Conservation (phyloP, 805 yeast species). For the Lipomyces chichibuensis region DNA sequence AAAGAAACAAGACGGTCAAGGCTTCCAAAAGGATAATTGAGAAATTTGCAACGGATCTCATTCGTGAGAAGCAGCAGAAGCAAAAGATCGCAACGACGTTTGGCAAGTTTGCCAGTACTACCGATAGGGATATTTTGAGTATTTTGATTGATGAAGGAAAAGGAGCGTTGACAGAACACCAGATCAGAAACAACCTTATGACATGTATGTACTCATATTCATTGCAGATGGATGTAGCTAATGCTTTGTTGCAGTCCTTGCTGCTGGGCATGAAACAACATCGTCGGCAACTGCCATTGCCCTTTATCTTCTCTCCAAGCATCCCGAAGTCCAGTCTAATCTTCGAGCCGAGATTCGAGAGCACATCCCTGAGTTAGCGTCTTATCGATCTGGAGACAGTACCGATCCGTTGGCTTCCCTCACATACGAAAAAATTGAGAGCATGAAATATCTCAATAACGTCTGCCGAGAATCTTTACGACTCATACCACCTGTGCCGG, state of each 20-base stretch:
- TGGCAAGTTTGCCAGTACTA: conserved; percentile 9
- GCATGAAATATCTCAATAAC: conserved; percentile 24
- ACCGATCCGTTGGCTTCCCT: conserved; percentile 4
- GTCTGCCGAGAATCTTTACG: conserved; percentile 26
- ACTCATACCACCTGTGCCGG: conserved; percentile 21
- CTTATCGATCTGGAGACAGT: not conserved
- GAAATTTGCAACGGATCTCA: conserved; percentile 12
- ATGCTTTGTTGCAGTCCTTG: conserved; percentile 17
- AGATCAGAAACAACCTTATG: conserved; percentile 25
- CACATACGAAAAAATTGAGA: conserved; percentile 21
- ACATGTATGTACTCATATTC: conserved; percentile 20
- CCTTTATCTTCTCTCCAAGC: conserved; percentile 16
- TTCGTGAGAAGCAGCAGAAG: conserved; percentile 27
- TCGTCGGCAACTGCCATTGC: conserved; percentile 23
- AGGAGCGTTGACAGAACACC: conserved; percentile 16
- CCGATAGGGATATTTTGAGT: conserved; percentile 24
- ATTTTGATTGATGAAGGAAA: conserved; percentile 21
- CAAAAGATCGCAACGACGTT: conserved; percentile 23
- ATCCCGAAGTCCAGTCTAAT: conserved; percentile 22
- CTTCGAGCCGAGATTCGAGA: conserved; percentile 24
- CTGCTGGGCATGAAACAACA: conserved; percentile 35
- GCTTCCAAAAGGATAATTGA: conserved; percentile 7
- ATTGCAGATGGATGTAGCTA: not conserved
- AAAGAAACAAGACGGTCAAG: conserved; percentile 8
- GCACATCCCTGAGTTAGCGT: conserved; percentile 14